Conservation (phyloP, 2,329 filamentous ascomycete genomes). For the Ophiostoma tasmaniense region DNA sequence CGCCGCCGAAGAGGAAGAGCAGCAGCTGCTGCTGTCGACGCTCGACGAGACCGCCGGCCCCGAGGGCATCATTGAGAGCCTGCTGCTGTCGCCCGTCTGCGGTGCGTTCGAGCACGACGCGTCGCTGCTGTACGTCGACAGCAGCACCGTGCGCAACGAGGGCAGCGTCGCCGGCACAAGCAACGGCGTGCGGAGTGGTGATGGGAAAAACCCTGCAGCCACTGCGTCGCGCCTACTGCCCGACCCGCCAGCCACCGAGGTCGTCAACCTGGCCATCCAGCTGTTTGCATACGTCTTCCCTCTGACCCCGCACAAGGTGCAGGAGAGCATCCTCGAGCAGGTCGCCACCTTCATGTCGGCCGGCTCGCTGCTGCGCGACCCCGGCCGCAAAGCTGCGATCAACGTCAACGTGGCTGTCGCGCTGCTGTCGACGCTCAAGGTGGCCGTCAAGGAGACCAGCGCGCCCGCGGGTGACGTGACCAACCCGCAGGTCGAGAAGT, state of each 20-base stretch:
- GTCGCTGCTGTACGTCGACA: constrained; percentile 60
- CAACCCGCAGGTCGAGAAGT: constrained; percentile 67
- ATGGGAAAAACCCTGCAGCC: background rate
- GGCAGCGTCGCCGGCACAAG: constrained; percentile 3
- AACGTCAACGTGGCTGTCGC: constrained; percentile 82
- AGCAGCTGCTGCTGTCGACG: constrained; percentile 26
- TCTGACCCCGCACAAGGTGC: constrained; percentile 79
- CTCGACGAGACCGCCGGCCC: constrained; percentile 47
- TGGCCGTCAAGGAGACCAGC: constrained; percentile 71
- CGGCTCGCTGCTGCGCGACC: constrained; percentile 70
- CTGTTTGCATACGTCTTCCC: constrained; percentile 88
- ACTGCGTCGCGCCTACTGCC: constrained; percentile 35
- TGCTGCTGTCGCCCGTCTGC: constrained; percentile 64
- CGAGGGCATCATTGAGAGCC: constrained; percentile 55
- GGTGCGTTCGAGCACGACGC: constrained; percentile 85
- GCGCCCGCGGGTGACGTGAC: constrained; percentile 66
- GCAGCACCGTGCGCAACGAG: background rate
- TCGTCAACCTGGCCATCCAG: constrained; percentile 88
- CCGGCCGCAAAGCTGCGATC: constrained; percentile 81
- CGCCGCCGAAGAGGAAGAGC: constrained; percentile 26
- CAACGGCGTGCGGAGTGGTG: constrained; percentile 20
- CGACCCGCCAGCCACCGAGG: constrained; percentile 81
- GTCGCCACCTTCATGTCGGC: constrained; percentile 83
- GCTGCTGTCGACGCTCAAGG: constrained; percentile 69
- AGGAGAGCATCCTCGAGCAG: constrained; percentile 93